Percentiles rank a stretch among this genome's conserved stretches.
Evolutionary conservation across 352 stramenopile genomes (phyloP).

Genomic region (Pythium folliculosum): DNA sequence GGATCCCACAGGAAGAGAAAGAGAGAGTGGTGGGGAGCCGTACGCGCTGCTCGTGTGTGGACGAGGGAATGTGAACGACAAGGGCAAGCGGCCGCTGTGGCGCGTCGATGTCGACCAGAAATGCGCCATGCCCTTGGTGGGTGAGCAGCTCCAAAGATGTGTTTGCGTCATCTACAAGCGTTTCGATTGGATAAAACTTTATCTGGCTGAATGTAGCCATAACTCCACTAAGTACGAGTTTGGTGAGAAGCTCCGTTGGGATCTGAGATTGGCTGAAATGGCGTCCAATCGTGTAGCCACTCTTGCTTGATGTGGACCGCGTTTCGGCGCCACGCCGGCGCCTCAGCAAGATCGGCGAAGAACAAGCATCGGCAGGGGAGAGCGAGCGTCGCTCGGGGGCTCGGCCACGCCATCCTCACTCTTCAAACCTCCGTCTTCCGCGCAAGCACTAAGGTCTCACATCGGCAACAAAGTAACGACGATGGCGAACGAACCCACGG

Average conservation of each 20-base stretch:
- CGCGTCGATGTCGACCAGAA: too few relatives aligned
- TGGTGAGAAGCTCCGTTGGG: background rate
- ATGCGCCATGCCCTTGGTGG: background rate
- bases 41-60: background rate
- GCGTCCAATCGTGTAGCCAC: background rate
- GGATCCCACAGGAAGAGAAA: too few relatives aligned
- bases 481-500: background rate
- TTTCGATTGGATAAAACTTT: background rate
- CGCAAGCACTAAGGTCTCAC: too few relatives aligned
- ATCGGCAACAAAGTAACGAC: too few relatives aligned
- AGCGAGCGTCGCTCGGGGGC: too few relatives aligned
- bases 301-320: background rate
- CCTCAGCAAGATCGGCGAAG: background rate
- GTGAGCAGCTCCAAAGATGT: background rate
- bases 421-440: too few relatives aligned
- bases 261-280: conserved; percentile 4
- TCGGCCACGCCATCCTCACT: too few relatives aligned
- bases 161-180: background rate
- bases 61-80: background rate
- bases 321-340: background rate
- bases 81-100: background rate
- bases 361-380: too few relatives aligned
- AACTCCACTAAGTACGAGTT: background rate
- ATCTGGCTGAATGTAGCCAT: background rate
- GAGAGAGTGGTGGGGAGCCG: too few relatives aligned